Conservation (phyloP, 306 rosid species). For the Lathyrus tuberosus region DNA sequence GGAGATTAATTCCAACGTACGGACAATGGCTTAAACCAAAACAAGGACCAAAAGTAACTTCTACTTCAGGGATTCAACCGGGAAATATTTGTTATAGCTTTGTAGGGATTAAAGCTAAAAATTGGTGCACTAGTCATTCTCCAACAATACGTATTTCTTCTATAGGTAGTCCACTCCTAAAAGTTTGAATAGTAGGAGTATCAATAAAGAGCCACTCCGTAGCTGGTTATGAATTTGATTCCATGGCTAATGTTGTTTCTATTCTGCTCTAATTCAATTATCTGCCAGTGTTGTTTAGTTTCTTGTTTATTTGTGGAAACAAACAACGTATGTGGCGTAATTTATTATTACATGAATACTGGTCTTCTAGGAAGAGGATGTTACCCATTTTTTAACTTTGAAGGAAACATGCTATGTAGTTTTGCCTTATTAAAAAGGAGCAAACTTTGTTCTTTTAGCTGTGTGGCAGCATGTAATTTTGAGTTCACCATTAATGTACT, state of each 20-base stretch:
- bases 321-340: neutral
- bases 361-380: neutral
- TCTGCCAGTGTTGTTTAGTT: slow-evolving; percentile 19
- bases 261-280: neutral
- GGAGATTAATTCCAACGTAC: neutral
- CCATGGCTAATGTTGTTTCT: slow-evolving; percentile 8
- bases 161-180: slow-evolving; percentile 6
- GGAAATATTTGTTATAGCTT: neutral
- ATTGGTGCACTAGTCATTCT: neutral
- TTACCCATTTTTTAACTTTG: slow-evolving; percentile 7
- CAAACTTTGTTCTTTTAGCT: slow-evolving; percentile 3
- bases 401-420: slow-evolving; percentile 2
- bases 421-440: neutral
- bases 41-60: slow-evolving; percentile 2
- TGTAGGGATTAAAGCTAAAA: neutral
- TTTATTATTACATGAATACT: neutral
- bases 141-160: neutral
- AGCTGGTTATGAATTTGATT: slow-evolving; percentile 14
- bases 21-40: neutral
- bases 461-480: slow-evolving; percentile 32
- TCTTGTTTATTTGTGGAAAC: slow-evolving; percentile 18
- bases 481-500: slow-evolving; percentile 35
- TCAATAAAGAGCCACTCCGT: neutral
- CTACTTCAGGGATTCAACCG: neutral
- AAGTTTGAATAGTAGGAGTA: neutral